These are phyloP conservation scores for Vigna radiata DNA, from an alignment of 306 rosid species.

Conservation along the genomic window DNA sequence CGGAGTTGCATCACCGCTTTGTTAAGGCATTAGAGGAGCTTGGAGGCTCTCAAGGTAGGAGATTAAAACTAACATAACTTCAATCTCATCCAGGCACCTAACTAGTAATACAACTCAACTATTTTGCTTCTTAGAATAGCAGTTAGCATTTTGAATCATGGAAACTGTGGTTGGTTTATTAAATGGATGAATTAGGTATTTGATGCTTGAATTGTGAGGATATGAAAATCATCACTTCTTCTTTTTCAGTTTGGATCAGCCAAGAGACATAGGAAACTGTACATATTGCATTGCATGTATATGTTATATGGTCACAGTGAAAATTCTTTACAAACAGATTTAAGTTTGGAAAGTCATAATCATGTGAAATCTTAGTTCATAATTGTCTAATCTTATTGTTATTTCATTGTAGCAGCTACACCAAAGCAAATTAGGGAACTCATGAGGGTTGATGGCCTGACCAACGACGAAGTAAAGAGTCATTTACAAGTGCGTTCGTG, in stretches of 20 bases:
- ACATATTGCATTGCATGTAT: not conserved
- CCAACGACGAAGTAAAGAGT: slow-evolving; percentile 37
- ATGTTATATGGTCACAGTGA: not conserved
- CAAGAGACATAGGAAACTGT: not conserved
- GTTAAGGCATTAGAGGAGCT: slow-evolving; percentile 52
- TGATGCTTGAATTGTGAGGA: slow-evolving; percentile 10
- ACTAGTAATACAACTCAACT: not conserved
- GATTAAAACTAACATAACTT: not conserved
- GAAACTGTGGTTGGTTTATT: not conserved
- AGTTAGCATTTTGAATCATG: not conserved
- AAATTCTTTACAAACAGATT: not conserved
- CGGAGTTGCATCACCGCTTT: slow-evolving; percentile 73
- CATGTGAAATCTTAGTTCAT: slow-evolving; percentile 12
- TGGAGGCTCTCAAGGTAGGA: slow-evolving; percentile 28
- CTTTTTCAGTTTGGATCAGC: not conserved
- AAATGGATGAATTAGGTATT: slow-evolving; percentile 18
- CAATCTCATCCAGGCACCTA: not conserved
- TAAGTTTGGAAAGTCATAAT: not conserved
- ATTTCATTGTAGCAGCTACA: slow-evolving; percentile 27
- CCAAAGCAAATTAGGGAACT: slow-evolving; percentile 31
- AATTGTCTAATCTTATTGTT: slow-evolving; percentile 34
- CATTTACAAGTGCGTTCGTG: slow-evolving; percentile 29
- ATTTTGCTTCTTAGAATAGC: not conserved
- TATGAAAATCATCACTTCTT: not conserved
- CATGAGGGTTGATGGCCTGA: slow-evolving; percentile 37